Evolutionary conservation across 139 green algal species (phyloP).

Genomic region (Mesotaenium endlicherianum): DNA sequence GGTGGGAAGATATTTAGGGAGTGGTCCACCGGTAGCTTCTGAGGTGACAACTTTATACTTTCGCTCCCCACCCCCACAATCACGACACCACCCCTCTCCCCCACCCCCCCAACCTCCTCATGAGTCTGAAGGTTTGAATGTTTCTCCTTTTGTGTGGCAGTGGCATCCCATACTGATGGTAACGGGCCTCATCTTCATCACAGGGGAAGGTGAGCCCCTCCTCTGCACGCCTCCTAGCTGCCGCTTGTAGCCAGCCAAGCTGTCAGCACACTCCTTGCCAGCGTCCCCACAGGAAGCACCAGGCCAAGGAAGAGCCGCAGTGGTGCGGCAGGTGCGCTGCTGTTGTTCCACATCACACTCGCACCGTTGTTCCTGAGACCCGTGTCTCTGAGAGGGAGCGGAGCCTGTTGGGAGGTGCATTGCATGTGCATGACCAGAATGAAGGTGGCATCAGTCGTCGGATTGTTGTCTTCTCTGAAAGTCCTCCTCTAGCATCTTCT

Average conservation of each 20-base stretch:
- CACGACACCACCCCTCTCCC: background rate
- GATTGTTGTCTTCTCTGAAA: background rate
- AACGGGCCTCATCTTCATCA: background rate
- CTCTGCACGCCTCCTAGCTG: background rate
- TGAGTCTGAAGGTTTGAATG: background rate
- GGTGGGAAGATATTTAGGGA: background rate
- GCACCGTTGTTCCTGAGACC: background rate
- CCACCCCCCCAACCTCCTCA: background rate
- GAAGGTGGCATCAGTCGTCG: background rate
- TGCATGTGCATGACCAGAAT: background rate
- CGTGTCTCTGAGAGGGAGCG: background rate
- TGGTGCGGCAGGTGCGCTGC: background rate
- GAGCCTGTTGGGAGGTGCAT: background rate
- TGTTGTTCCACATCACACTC: background rate
- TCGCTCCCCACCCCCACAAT: background rate
- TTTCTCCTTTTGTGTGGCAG: conserved; percentile 6
- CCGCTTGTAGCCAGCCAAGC: background rate
- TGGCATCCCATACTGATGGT: conserved; percentile 5
- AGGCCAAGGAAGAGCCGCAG: no score
- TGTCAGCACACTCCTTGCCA: background rate
- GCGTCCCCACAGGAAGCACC: no score
- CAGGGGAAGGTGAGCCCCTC: background rate
- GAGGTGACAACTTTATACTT: background rate
- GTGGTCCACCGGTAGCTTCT: background rate
- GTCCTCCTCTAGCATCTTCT: background rate